Evolutionary conservation across 345 rosid genomes (phyloP).

Genomic region (sweet orange (Citrus sinensis)): DVS_A1.0 CM039163.1:42297501-42298000

Average conservation of each 20-base stretch:
- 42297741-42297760: constrained; percentile 75
- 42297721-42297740: constrained; percentile 84
- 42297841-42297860: constrained; percentile 58
- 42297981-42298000: constrained; percentile 59
- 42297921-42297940: constrained; percentile 72
- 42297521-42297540: constrained; percentile 63
- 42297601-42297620: constrained; percentile 60
- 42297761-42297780: constrained; percentile 60
- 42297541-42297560: constrained; percentile 50
- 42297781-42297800: constrained; percentile 80
- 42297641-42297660: constrained; percentile 74
- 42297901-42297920: constrained; percentile 81
- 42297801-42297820: constrained; percentile 80
- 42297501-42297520: constrained; percentile 77
- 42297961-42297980: constrained; percentile 71
- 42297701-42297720: constrained; percentile 72
- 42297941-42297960: constrained; percentile 77
- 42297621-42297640: constrained; percentile 47
- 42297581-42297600: constrained; percentile 83
- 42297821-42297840: constrained; percentile 68
- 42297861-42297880: constrained; percentile 85
- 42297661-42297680: constrained; percentile 87
- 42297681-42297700: constrained; percentile 71
- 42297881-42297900: constrained; percentile 66
- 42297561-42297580: constrained; percentile 71